Percentiles rank a stretch among this genome's conserved stretches.
phyloP scores from a whole-genome alignment of 495 filamentous ascomycete species.

The Aspergillus biplanus region DNA sequence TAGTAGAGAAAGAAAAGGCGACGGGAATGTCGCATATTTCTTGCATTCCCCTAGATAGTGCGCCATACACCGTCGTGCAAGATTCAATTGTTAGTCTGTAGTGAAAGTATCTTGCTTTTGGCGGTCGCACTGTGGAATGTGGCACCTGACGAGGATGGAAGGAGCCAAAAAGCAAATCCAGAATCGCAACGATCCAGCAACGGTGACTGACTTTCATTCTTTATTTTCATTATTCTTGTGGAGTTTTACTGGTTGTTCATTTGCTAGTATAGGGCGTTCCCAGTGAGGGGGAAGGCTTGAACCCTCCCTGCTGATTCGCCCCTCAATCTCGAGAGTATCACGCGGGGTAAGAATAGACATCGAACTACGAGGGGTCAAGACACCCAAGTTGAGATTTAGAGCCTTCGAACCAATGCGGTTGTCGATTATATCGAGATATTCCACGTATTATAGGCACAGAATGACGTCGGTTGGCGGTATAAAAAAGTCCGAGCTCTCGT shows the following conservation, averaged over 20 bases:
- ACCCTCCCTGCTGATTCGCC: neutral
- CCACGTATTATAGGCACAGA: neutral
- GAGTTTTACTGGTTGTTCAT: too few relatives aligned
- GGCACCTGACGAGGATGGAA: too few relatives aligned
- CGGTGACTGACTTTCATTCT: too few relatives aligned
- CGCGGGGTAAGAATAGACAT: conserved; percentile 1
- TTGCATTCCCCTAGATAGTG: neutral
- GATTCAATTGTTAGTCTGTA: too few relatives aligned
- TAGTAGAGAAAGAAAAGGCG: neutral
- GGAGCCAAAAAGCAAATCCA: too few relatives aligned
- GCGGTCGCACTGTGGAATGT: too few relatives aligned
- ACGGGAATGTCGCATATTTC: neutral
- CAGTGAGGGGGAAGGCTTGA: too few relatives aligned
- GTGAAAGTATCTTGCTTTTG: too few relatives aligned
- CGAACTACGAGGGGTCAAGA: neutral
- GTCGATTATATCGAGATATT: neutral
- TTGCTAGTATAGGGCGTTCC: too few relatives aligned
- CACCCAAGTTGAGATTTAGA: neutral
- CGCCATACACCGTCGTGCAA: neutral
- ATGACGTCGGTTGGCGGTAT: neutral
- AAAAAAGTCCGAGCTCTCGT: neutral
- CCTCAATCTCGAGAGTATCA: conserved; percentile 3
- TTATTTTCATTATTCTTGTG: too few relatives aligned
- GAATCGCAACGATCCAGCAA: too few relatives aligned
- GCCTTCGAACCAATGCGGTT: neutral